Evolutionary conservation across 495 filamentous ascomycete genomes (phyloP).

Genomic region (Penicillium waksmanii): DNA sequence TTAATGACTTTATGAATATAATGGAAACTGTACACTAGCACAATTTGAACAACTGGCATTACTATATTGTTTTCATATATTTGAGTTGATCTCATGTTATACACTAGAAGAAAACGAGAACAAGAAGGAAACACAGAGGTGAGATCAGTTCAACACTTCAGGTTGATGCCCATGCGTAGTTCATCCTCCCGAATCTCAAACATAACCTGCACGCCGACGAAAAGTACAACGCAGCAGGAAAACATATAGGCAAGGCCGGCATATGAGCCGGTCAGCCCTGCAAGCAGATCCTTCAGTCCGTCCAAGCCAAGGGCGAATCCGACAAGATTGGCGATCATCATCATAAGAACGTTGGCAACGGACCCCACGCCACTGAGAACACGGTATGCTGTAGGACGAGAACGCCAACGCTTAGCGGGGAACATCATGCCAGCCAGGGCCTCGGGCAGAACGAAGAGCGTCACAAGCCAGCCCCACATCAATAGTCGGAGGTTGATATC

Average conservation of each 20-base stretch:
- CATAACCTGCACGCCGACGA: slow-evolving; percentile 91
- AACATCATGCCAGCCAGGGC: slow-evolving; percentile 71
- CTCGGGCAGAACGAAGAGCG: slow-evolving; percentile 91
- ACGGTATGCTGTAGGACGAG: slow-evolving; percentile 69
- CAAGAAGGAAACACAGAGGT: too few relatives aligned
- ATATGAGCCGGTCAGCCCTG: slow-evolving; percentile 73
- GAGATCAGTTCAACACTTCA: slow-evolving; percentile 72
- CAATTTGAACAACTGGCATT: slow-evolving; percentile 15
- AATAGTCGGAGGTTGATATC: slow-evolving; percentile 92
- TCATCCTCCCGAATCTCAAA: slow-evolving; percentile 92
- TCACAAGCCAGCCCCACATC: slow-evolving; percentile 96
- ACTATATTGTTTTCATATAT: not conserved
- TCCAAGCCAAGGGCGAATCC: slow-evolving; percentile 93
- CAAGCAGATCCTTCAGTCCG: slow-evolving; percentile 75
- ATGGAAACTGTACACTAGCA: slow-evolving; percentile 28
- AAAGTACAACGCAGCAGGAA: slow-evolving; percentile 69
- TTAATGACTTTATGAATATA: slow-evolving; percentile 31
- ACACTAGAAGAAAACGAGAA: not conserved
- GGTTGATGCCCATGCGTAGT: slow-evolving; percentile 73
- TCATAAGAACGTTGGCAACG: slow-evolving; percentile 87
- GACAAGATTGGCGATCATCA: slow-evolving; percentile 94
- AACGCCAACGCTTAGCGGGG: slow-evolving; percentile 69
- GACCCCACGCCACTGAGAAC: slow-evolving; percentile 83
- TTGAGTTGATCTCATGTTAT: slow-evolving; percentile 4
- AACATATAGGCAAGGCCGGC: slow-evolving; percentile 75